Evolutionary conservation across 1,284 basidiomycete species (phyloP).

Genomic region (Melampsora abietis-canadensis): DNA sequence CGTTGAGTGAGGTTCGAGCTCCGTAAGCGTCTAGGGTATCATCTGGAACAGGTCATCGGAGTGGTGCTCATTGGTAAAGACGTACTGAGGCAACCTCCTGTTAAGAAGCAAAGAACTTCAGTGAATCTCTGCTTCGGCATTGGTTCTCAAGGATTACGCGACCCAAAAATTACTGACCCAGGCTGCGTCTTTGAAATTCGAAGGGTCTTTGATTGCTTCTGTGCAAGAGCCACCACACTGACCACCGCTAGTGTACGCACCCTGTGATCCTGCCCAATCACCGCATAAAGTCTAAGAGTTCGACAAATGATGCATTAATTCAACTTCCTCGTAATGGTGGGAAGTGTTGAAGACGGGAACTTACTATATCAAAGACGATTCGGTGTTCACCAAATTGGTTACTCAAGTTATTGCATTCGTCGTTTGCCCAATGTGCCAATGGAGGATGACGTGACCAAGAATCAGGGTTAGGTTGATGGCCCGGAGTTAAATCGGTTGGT

Average conservation of each 20-base stretch:
- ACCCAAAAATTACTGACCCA: slow-evolving; percentile 39
- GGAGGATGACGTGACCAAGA: slow-evolving; percentile 59
- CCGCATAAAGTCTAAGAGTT: slow-evolving; percentile 70
- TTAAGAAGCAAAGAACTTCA: too few relatives aligned
- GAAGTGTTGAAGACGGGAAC: slow-evolving; percentile 49
- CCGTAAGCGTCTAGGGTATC: too few relatives aligned
- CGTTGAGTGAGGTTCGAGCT: too few relatives aligned
- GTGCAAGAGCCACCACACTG: slow-evolving; percentile 70
- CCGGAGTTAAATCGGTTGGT: slow-evolving; percentile 64
- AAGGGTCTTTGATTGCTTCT: slow-evolving; percentile 63
- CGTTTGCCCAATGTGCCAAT: slow-evolving; percentile 63
- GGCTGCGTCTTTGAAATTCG: slow-evolving; percentile 58
- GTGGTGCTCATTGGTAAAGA: too few relatives aligned
- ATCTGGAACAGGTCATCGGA: too few relatives aligned
- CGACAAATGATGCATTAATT: slow-evolving; percentile 66
- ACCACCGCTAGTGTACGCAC: slow-evolving; percentile 52
- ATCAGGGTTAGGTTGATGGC: slow-evolving; percentile 61
- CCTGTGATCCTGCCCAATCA: slow-evolving; percentile 73
- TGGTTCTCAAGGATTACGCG: background rate
- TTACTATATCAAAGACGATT: slow-evolving; percentile 63
- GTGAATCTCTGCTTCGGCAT: too few relatives aligned
- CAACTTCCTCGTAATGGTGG: slow-evolving; percentile 64
- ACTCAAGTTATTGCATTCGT: slow-evolving; percentile 62
- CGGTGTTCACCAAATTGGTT: slow-evolving; percentile 67
- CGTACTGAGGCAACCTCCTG: too few relatives aligned